phyloP scores from a whole-genome alignment of 176 grass and related monocot genomes.

The Sorghum bicolor region Sorghum_bicolor_NCBIv3 NC_012870.2:549001-549500 shows the following conservation, averaged over 20 bases:
- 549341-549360: background rate
- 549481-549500: background rate
- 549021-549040: conserved; percentile 93
- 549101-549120: background rate
- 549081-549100: background rate
- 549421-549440: background rate
- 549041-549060: conserved; percentile 75
- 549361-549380: background rate
- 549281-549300: background rate
- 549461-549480: background rate
- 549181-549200: background rate
- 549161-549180: background rate
- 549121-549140: conserved; percentile 1
- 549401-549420: background rate
- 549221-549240: conserved; percentile 2
- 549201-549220: background rate
- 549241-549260: background rate
- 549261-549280: background rate
- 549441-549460: background rate
- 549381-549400: background rate
- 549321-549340: background rate
- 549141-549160: background rate
- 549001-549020: conserved; percentile 97
- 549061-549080: conserved; percentile 39
- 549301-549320: background rate